Base-by-base conservation (phyloP, 108 stramenopile species). In the Discostella pseudostelligera region DNA sequence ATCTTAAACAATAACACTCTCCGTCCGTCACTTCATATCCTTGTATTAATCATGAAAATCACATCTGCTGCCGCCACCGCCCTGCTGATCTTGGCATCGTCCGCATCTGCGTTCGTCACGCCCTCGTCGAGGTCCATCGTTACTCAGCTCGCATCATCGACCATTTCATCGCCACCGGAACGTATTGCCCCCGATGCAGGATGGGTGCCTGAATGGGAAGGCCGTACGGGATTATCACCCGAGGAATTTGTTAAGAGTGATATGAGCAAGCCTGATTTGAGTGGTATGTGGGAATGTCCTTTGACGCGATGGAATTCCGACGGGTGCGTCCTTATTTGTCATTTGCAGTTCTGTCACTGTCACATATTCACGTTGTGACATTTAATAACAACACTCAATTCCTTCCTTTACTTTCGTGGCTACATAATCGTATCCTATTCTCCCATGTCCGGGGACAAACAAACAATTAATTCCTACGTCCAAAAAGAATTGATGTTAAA, bases 241-340 rank as follows among this genome's bases (percentile, higher is more conserved):
- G 83, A 79, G 47, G 82, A 91, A 74, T 94, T 89, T 75, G 74
- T 95, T 71, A 39, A 60, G 14, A 76, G 69, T 39, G 93, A 95
- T 72, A 64, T 80, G 74, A 48, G 55, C 49, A 82, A 87, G 29
- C 83, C 85, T 1, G 91, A 95, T 68, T 49, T 86, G 28, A 63
- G 76, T 39, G 78, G 55, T 5, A 89, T 95, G 87, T 90, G 88
- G 86, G 94, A 95, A 76, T 95, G 94, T 65, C 94, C 94, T 17
- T 59, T 90, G 62, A 95, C 94, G 16, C 67, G 77, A 67, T 95
- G 94, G 94, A 79, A 90, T 74, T 81, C 79, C 0, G 86, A 88
- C 10, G 73, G 66, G 79, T 83, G 72, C 49, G 81, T 65, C 8
- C 10, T 25, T 24, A 22, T 35, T 8, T 57, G 16, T 43, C 21